Percentiles rank a stretch among this genome's conserved stretches.
These are phyloP conservation scores for Diaporthe humulicola DNA, from an alignment of 2,329 filamentous ascomycete genomes.

Conservation along the genomic window DNA sequence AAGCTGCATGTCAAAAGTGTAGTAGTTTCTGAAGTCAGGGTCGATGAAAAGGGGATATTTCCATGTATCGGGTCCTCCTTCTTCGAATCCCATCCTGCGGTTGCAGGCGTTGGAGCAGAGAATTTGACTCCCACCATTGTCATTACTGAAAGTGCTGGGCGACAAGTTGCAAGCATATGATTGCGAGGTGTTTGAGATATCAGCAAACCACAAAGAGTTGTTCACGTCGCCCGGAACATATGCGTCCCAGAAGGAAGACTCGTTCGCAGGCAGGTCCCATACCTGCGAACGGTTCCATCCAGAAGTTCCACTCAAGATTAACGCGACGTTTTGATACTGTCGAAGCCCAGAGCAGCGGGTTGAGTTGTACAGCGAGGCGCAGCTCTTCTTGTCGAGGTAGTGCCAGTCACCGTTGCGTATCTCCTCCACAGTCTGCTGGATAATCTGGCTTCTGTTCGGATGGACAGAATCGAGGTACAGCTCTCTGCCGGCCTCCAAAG, in stretches of 20 bases:
- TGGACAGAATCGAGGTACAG: not conserved
- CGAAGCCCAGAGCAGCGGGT: not conserved
- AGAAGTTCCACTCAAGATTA: not conserved
- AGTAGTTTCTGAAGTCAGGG: no score
- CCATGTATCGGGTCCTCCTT: not conserved
- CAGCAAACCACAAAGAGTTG: not conserved
- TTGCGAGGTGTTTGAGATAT: not conserved
- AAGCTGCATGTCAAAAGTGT: rapidly evolving
- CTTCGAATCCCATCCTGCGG: not conserved
- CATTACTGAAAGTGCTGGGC: not conserved
- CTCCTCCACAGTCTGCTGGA: not conserved
- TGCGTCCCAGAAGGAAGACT: not conserved
- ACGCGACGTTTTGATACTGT: not conserved
- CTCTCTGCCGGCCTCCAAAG: not conserved
- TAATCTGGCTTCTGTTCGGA: rapidly evolving
- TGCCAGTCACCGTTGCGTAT: not conserved
- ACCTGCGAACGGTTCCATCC: not conserved
- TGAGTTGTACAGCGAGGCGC: not conserved
- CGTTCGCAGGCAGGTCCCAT: not conserved
- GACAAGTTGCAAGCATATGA: not conserved
- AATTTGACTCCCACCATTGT: not conserved
- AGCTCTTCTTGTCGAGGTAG: not conserved
- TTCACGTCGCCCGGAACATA: not conserved
- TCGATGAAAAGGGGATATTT: not conserved
- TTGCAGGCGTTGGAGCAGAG: not conserved